Conservation (phyloP, 257 asterid genomes). For the Ehretia macrophylla region DNA sequence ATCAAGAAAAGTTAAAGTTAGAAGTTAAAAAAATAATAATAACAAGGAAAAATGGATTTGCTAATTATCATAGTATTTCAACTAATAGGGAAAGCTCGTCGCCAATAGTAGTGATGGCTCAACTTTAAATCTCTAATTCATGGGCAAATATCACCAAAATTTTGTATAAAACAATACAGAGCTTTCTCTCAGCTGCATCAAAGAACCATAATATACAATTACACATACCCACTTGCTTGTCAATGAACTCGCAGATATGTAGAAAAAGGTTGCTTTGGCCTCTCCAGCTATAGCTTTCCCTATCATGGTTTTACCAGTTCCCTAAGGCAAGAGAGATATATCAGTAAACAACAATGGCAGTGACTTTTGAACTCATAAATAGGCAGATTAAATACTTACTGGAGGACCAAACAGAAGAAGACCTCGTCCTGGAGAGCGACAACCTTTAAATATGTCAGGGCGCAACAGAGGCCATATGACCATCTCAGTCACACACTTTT, state of each 20-base stretch:
- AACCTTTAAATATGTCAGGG: conserved; percentile 94
- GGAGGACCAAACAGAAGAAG: conserved; percentile 99
- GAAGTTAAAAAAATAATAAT: too few species aligned
- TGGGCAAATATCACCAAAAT: neutral
- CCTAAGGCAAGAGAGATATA: conserved; percentile 45
- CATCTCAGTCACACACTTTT: conserved; percentile 98
- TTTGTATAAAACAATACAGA: neutral
- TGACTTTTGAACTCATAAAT: conserved; percentile 6
- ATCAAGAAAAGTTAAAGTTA: too few species aligned
- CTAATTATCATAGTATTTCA: too few species aligned
- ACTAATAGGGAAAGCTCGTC: too few species aligned
- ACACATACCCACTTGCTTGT: conserved; percentile 95
- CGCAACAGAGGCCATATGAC: conserved; percentile 98
- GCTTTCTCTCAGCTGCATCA: neutral
- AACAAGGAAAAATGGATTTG: too few species aligned
- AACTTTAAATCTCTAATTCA: too few species aligned
- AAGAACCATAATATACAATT: neutral
- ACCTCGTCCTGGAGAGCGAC: conserved; percentile 99
- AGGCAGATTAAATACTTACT: conserved; percentile 45
- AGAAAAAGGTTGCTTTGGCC: conserved; percentile 97
- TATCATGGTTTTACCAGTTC: conserved; percentile 99
- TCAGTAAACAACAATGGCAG: conserved; percentile 16
- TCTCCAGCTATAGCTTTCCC: conserved; percentile 99
- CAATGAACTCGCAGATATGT: conserved; percentile 96
- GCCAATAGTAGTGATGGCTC: too few species aligned